Evolutionary conservation across 495 filamentous ascomycete genomes (phyloP).

Genomic region (Chlorociboria aeruginascens): DNA sequence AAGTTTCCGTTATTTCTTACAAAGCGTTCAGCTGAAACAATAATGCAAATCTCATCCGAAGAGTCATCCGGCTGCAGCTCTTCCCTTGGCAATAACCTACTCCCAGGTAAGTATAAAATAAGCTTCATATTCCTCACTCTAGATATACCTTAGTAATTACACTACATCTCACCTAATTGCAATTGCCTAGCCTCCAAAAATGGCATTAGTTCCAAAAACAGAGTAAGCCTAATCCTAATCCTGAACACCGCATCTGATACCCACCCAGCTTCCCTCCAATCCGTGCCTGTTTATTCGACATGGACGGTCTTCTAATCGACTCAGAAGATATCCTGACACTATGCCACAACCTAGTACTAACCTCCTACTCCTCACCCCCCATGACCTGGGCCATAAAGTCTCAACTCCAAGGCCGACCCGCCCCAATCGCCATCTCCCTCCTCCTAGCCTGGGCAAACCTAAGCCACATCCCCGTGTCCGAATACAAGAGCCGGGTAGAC

Average conservation of each 20-base stretch:
- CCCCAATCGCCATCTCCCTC: not conserved
- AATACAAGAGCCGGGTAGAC: slow-evolving; percentile 22
- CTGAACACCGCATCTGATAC: too few species aligned
- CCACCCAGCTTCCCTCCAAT: slow-evolving; percentile 27
- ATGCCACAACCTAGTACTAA: slow-evolving; percentile 24
- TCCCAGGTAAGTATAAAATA: too few species aligned
- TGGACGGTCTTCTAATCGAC: slow-evolving; percentile 32
- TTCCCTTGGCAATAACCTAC: too few species aligned
- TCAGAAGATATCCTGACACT: slow-evolving; percentile 30
- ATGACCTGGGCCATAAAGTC: slow-evolving; percentile 1
- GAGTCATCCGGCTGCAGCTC: too few species aligned
- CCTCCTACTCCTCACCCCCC: slow-evolving; percentile 17
- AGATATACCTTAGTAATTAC: too few species aligned
- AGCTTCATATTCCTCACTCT: too few species aligned
- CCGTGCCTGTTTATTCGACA: slow-evolving; percentile 34
- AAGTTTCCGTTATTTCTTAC: too few species aligned
- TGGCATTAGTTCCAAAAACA: not conserved
- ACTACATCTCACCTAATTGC: too few species aligned
- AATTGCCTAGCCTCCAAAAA: not conserved
- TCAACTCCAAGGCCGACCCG: slow-evolving; percentile 2
- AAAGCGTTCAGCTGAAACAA: too few species aligned
- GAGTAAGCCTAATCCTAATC: not conserved
- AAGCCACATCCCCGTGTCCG: slow-evolving; percentile 24
- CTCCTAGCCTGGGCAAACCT: slow-evolving; percentile 25
- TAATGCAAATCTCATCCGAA: too few species aligned